Evolutionary conservation across 345 rosid species (phyloP), one percentile per base, ranked within the genome.

Genomic region (Crucihimalaya himalaica): DNA sequence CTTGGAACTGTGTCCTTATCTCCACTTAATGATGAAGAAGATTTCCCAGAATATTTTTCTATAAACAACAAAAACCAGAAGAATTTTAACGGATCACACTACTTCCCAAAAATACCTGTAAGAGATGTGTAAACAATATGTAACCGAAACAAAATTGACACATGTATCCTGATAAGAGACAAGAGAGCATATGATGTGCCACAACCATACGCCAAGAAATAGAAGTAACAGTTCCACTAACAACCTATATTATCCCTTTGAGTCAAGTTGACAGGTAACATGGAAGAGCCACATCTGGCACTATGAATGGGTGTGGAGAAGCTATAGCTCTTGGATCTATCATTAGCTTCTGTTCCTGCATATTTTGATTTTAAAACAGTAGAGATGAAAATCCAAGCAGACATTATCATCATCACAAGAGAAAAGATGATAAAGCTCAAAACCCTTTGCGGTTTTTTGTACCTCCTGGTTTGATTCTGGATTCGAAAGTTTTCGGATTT

Each of bases 321-420:
- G 56, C 57, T 79, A 62, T 56, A 61, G 13, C 58, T 75, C 65
- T 73, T 58, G 66, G 34, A 15, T 42, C 42, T 46, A 67, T 60
- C 72, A 50, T 69, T 71, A 8, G 48, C 37, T 46, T 40, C 70
- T 35, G 59, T 62, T 73, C 74, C 96, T 82, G 82, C 78, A 77
- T n/a, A 34, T 19, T 34, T 69, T 57, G 51, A 52, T 46, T 57
- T 62, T 9, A 57, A 65, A 57, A 23, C 47, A 5, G 34, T 12
- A 31, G 23, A 43, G n/a, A 50, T 23, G 42, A 29, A 62, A 23
- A 54, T 40, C 45, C 42, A 68, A 75, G 35, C 46, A 43, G 23
- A 52, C 21, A 52, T 35, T 63, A 39, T 46, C 34, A 46, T 23
- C 46, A 32, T 29, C 21, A 43, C 48, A 43, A 43, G 39, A 16